Percentiles rank a stretch among this genome's conserved stretches.
Evolutionary conservation across 805 yeast genomes (phyloP).

Genomic region (Hanseniaspora thailandica): DNA sequence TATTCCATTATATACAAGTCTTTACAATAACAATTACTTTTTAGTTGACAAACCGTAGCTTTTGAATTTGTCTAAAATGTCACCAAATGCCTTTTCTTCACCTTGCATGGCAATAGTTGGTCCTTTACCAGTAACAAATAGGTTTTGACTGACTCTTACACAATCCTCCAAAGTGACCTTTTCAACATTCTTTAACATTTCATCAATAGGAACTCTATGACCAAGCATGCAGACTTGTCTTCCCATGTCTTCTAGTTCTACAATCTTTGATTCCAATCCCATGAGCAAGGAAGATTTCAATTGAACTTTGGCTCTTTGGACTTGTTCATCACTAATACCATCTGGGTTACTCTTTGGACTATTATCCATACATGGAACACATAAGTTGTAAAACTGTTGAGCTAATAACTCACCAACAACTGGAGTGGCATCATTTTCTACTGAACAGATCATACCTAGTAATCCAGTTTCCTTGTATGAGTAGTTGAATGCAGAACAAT

Average conservation of each 20-base stretch:
- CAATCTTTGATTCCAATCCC: slow-evolving; percentile 86
- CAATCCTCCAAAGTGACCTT: slow-evolving; percentile 56
- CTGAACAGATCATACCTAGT: slow-evolving; percentile 77
- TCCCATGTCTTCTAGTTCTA: slow-evolving; percentile 91
- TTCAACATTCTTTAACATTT: slow-evolving; percentile 73
- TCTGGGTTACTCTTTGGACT: slow-evolving; percentile 38
- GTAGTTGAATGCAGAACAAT: slow-evolving; percentile 78
- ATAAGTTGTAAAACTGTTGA: slow-evolving; percentile 36
- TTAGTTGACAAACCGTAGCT: slow-evolving; percentile 42
- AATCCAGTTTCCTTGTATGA: slow-evolving; percentile 82
- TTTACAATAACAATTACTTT: neutral
- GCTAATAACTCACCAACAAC: slow-evolving; percentile 71
- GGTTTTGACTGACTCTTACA: slow-evolving; percentile 51
- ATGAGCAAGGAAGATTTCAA: slow-evolving; percentile 74
- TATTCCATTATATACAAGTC: slow-evolving; percentile 1
- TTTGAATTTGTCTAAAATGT: slow-evolving; percentile 52
- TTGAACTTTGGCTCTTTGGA: slow-evolving; percentile 83
- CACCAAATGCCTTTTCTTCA: slow-evolving; percentile 73
- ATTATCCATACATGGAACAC: neutral
- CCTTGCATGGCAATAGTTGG: slow-evolving; percentile 92
- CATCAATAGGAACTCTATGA: slow-evolving; percentile 57
- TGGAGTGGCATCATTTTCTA: slow-evolving; percentile 77
- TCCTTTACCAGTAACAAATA: slow-evolving; percentile 59
- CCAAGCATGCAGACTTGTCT: slow-evolving; percentile 85
- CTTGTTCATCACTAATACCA: slow-evolving; percentile 59